These are phyloP conservation scores for Brettanomyces bruxellensis DNA, from an alignment of 805 yeast species.

Conservation along the genomic window DNA sequence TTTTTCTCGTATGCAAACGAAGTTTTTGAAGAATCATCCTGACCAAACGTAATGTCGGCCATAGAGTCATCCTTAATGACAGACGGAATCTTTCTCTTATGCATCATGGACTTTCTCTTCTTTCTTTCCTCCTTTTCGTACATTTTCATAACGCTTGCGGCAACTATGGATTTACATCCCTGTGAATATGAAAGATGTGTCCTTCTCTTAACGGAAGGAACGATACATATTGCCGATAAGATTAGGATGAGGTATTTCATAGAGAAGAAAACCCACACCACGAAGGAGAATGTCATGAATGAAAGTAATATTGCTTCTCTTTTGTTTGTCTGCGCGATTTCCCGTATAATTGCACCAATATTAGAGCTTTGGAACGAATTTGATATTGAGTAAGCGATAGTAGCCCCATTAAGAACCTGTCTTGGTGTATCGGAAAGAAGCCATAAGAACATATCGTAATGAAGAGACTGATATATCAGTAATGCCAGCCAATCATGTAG, in stretches of 20 bases:
- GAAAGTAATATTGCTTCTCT: constrained; percentile 65
- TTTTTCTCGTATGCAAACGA: constrained; percentile 2
- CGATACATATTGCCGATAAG: constrained; percentile 14
- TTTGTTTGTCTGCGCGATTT: constrained; percentile 52
- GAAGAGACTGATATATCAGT: constrained; percentile 54
- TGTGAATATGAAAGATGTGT: constrained; percentile 9
- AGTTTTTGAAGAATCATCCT: background rate
- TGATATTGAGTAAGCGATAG: constrained; percentile 46
- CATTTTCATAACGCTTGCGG: constrained; percentile 18
- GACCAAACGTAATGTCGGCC: background rate
- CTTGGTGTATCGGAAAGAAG: constrained; percentile 80
- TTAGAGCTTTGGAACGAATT: constrained; percentile 28
- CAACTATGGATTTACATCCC: constrained; percentile 20
- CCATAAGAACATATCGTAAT: constrained; percentile 49
- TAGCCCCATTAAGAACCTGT: constrained; percentile 74
- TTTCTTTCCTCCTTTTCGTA: constrained; percentile 16
- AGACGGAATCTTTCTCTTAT: constrained; percentile 14
- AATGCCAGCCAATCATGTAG: constrained; percentile 62
- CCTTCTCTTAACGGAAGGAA: constrained; percentile 6
- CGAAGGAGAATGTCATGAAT: constrained; percentile 66
- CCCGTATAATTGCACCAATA: constrained; percentile 38
- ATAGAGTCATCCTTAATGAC: constrained; percentile 14
- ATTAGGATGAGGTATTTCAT: constrained; percentile 15
- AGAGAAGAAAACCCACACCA: constrained; percentile 62
- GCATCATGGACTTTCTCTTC: constrained; percentile 5